Evolutionary conservation across 108 stramenopile genomes (phyloP), one percentile per base, ranked within the genome.

Genomic region (Skeletonema menzelii): DNA sequence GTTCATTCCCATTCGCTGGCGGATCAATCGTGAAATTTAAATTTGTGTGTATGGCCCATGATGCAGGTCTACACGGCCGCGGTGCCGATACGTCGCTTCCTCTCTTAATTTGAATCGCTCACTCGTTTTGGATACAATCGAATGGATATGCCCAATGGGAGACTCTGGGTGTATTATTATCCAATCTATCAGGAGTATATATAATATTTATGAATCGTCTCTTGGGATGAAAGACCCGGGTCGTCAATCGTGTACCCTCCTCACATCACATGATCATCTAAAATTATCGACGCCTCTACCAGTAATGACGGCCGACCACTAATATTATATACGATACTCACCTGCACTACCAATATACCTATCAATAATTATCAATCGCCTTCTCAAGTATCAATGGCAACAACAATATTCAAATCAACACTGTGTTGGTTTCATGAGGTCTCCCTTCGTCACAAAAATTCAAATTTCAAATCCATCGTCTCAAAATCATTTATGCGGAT

Each of bases 1-100:
- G 40, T 42, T 42, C 4, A 42, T 42, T 53, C 49, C 49, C 49
- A 53, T 53, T 53, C 19, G 19, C 22, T 22, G 20, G 49, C 49
- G 49, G 49, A 32, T 7, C 49, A 53, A 53, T 53, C 49, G 49
- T 53, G 49, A 53, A 53, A 53, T 19, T 53, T 53, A 53, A 53
- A 53, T 53, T 22, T 4, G 0, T 17, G 24, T 22, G 15, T 24
- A 47, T 47, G 46, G 46, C 22, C 22, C 49, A 53, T 53, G 17
- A n/a, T 8, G 14, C 56, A 27, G 14, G n/a, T 15, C 47, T 22
- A 20, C 49, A 53, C 22, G 49, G 22, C 49, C 49, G 49, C 49
- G 49, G 22, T 53, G 49, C 49, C 49, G 49, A 53, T 53, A 7
- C 8, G 22, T 46, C 17, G n/a, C n/a, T n/a, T 53, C 49, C 2